Evolutionary conservation across 331 rosid species (phyloP).

Genomic region (Rosa hybrid): DNA sequence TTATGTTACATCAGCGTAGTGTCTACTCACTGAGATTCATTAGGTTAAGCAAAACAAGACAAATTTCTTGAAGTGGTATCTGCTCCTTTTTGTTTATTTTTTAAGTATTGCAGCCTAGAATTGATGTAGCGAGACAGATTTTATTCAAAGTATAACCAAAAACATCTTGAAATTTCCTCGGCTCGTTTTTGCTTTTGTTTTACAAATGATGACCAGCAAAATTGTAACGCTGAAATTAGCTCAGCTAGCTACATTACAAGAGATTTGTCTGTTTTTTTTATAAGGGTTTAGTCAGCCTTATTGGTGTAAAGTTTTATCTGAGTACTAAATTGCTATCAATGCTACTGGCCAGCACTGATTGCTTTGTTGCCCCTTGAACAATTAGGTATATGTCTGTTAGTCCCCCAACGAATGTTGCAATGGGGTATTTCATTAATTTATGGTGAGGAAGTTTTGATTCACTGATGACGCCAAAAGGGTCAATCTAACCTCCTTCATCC

Average conservation of each 20-base stretch:
- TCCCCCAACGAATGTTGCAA: neutral
- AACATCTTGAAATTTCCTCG: neutral
- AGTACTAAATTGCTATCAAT: neutral
- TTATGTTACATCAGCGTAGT: neutral
- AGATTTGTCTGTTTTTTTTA: too few species aligned
- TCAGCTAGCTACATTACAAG: too few species aligned
- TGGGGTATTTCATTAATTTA: neutral
- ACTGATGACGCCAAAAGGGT: too few species aligned
- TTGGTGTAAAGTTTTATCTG: too few species aligned
- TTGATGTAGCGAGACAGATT: neutral
- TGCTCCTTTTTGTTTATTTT: neutral
- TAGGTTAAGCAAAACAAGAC: neutral
- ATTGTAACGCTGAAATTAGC: too few species aligned
- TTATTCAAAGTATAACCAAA: neutral
- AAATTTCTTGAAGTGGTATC: neutral
- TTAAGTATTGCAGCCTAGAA: neutral
- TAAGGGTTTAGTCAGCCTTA: too few species aligned
- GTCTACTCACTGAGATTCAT: neutral
- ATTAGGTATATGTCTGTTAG: neutral
- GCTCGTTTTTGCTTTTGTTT: neutral
- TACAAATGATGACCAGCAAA: neutral
- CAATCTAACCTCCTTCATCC: too few species aligned
- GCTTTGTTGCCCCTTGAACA: neutral
- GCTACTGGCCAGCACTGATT: neutral
- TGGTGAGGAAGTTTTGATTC: too few species aligned